Evolutionary conservation across 495 filamentous ascomycete genomes (phyloP), one percentile per base, ranked within the genome.

Genomic region (Evernia prunastri): DNA sequence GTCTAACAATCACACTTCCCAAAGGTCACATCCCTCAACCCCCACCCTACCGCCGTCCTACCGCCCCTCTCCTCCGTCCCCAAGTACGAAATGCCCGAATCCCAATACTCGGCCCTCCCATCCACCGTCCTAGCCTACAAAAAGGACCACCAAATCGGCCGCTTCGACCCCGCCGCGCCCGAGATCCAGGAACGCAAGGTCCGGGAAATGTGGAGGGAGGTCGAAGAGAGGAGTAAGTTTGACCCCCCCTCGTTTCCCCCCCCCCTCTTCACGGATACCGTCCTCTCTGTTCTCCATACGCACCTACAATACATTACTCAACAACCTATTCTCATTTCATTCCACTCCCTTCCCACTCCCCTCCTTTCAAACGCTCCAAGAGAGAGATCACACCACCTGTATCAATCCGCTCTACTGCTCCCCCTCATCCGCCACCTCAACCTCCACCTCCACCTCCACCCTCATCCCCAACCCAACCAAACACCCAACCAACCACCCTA

Each of bases 91-190:
- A 85, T 98, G 75, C 90, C 92, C 25, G 76, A 81, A 36, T 83
- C 87, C 25, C 86, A 90, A 62, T 98, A 98, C 78, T 89, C 89
- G 70, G 83, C 84, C 61, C 90, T 90, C 62, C 77, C 85, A 33
- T 89, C 96, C 76, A 92, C 88, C 31, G 94, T 98, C 20, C 81
- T 96, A 47, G 89, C 91, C 13, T 97, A 90, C 90, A 98, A 98
- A 79, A 90, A 88, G 75, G 81, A 85, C 27, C 86, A 96, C 69
- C 90, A 96, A 69, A 82, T 98, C 29, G 94, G 94, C 43, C 91
- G 94, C 36, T 98, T 98, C 76, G 92, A 97, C 72, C 94, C 94
- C 4, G 81, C 83, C 68, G 89, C 92, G 9, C 86, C 89, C 37
- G 75, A 80, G 27, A 66, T 85, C 29, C 85, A 91, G 68, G 80